These are phyloP conservation scores for Thalassiosira hispida DNA, from an alignment of 352 stramenopile species.

Conservation along the genomic window DNA sequence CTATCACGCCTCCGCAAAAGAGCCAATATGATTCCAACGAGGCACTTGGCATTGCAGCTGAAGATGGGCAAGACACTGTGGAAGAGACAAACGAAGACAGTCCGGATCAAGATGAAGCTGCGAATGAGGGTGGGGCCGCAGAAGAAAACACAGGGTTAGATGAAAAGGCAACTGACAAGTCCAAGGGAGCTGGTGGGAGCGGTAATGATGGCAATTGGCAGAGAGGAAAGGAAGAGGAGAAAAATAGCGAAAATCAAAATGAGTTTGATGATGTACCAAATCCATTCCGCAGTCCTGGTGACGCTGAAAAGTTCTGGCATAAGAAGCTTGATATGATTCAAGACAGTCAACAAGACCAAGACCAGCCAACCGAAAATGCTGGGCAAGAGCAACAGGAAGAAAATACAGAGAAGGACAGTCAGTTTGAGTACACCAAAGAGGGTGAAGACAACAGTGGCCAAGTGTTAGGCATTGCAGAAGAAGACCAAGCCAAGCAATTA, in stretches of 20 bases:
- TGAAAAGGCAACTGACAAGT: constrained; percentile 55
- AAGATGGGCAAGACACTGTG: constrained; percentile 67
- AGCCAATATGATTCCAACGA: constrained; percentile 56
- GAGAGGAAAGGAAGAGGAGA: constrained; percentile 50
- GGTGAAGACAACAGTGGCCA: constrained; percentile 72
- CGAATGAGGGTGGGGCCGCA: constrained; percentile 43
- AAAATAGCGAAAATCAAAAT: constrained; percentile 37
- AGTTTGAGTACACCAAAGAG: constrained; percentile 78
- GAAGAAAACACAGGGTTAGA: constrained; percentile 45
- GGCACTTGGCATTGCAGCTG: constrained; percentile 61
- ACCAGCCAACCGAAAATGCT: constrained; percentile 35
- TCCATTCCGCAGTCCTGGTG: constrained; percentile 93
- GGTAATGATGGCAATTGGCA: constrained; percentile 62
- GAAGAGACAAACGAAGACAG: constrained; percentile 62
- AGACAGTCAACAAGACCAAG: constrained; percentile 64
- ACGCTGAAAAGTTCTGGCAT: constrained; percentile 97
- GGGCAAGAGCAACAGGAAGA: constrained; percentile 58
- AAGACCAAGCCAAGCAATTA: constrained; percentile 70
- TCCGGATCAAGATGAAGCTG: constrained; percentile 55
- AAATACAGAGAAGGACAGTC: constrained; percentile 60
- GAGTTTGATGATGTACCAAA: constrained; percentile 86
- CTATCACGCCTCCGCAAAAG: constrained; percentile 34
- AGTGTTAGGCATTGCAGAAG: constrained; percentile 73
- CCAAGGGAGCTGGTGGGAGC: constrained; percentile 45
- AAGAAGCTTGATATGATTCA: constrained; percentile 92